A percentile compares a stretch with the other conserved stretches of the same genome.
Evolutionary conservation across 2,329 filamentous ascomycete species (phyloP).

Genomic region (Monilinia fructigena): DNA sequence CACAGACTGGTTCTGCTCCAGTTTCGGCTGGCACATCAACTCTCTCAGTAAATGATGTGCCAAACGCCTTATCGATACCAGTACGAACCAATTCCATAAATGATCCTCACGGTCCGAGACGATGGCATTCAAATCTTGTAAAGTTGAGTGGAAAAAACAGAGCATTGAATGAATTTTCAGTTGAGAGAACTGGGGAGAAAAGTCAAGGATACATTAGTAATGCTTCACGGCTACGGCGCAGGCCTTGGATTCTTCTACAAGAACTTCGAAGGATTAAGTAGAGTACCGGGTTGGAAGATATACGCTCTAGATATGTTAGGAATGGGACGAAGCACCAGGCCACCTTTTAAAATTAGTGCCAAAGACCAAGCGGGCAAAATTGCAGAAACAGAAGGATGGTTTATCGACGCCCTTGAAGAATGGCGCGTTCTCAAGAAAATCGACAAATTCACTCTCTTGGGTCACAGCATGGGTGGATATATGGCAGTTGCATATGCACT

Average conservation of each 20-base stretch:
- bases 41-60: constrained; percentile 40
- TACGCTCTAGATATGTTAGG: constrained; percentile 94
- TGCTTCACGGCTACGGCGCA: constrained; percentile 95
- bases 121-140: constrained; percentile 85
- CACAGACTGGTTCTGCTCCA: constrained; percentile 55
- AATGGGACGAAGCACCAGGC: constrained; percentile 86
- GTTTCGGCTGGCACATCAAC: constrained; percentile 45
- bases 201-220: constrained; percentile 82
- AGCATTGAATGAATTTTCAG: constrained; percentile 86
- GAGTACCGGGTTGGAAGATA: constrained; percentile 77
- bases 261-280: constrained; percentile 87
- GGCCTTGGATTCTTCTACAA: constrained; percentile 98
- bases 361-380: constrained; percentile 81
- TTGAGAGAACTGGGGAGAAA: constrained; percentile 80
- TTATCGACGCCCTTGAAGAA: constrained; percentile 92
- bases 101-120: constrained; percentile 80
- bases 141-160: constrained; percentile 81
- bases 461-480: constrained; percentile 92
- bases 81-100: constrained; percentile 50
- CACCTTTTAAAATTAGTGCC: constrained; percentile 78
- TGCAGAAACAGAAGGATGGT: constrained; percentile 89
- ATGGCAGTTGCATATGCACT: constrained; percentile 92
- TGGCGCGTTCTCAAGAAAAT: constrained; percentile 88
- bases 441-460: constrained; percentile 88
- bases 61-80: constrained; percentile 43